Evolutionary conservation across 1,284 basidiomycete species (phyloP).

Genomic region (Ustilago shanxiensis): DNA sequence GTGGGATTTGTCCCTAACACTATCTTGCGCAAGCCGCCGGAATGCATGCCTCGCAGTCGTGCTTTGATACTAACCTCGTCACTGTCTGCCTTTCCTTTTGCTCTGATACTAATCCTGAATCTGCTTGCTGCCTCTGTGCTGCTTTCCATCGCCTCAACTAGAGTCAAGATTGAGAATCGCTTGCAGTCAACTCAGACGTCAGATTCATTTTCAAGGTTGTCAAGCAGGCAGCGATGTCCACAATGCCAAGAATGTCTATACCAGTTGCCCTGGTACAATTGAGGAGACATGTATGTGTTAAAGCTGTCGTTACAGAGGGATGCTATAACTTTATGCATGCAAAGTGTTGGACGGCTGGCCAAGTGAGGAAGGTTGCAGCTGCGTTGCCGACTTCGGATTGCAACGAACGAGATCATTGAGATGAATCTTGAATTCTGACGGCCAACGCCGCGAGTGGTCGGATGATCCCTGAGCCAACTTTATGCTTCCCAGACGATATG

Average conservation of each 20-base stretch:
- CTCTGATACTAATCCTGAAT: no score
- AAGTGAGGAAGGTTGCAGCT: neutral
- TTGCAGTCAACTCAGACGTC: neutral
- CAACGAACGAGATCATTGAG: neutral
- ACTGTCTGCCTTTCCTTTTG: neutral
- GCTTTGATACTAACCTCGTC: neutral
- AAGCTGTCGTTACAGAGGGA: neutral
- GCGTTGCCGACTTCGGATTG: neutral
- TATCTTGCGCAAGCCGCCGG: neutral
- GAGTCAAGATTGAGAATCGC: conserved; percentile 14
- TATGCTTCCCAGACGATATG: no score
- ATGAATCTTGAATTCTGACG: neutral
- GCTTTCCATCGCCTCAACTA: neutral
- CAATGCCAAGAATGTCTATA: neutral
- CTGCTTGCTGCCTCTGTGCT: neutral
- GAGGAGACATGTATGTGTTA: neutral
- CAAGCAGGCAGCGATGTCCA: neutral
- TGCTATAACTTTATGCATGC: neutral
- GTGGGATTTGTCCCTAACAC: neutral
- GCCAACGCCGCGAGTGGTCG: neutral
- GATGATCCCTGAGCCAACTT: neutral
- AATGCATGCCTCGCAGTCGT: neutral
- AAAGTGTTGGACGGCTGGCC: neutral
- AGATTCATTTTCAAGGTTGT: neutral
- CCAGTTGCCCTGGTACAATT: neutral